phyloP scores from a whole-genome alignment of 176 grass and related monocot species.

The Hsuehochloa calcarea region DNA sequence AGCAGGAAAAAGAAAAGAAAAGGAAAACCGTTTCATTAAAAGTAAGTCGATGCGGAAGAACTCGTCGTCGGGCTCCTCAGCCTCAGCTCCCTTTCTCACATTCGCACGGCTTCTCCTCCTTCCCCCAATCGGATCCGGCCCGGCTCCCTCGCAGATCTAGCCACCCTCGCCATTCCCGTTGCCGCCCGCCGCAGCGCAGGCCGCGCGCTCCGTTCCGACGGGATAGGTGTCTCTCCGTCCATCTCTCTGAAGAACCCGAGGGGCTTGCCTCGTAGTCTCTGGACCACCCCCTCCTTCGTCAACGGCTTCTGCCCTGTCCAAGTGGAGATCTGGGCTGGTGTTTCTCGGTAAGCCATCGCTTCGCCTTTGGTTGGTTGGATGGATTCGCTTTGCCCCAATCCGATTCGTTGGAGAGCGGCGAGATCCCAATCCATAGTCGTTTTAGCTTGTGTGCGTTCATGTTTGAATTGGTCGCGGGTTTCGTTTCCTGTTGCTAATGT shows the following conservation, averaged over 20 bases:
- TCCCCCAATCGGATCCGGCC: not conserved
- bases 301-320: not conserved
- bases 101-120: conserved; percentile 20
- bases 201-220: not conserved
- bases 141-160: conserved; percentile 30
- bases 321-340: not conserved
- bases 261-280: not conserved
- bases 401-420: not conserved
- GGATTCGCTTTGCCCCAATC: not conserved
- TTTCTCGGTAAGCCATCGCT: conserved; percentile 5
- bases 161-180: conserved; percentile 7
- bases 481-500: not conserved
- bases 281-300: not conserved
- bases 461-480: not conserved
- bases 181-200: not conserved
- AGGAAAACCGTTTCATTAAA: not conserved
- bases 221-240: not conserved
- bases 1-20: not conserved
- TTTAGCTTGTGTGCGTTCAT: not conserved
- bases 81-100: not conserved
- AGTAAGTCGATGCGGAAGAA: too few species aligned
- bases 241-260: not conserved
- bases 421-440: not conserved
- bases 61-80: conserved; percentile 23
- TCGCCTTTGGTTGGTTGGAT: not conserved